Evolutionary conservation across 345 rosid species (phyloP).

Genomic region (Pseudoturritis turrita): DNA sequence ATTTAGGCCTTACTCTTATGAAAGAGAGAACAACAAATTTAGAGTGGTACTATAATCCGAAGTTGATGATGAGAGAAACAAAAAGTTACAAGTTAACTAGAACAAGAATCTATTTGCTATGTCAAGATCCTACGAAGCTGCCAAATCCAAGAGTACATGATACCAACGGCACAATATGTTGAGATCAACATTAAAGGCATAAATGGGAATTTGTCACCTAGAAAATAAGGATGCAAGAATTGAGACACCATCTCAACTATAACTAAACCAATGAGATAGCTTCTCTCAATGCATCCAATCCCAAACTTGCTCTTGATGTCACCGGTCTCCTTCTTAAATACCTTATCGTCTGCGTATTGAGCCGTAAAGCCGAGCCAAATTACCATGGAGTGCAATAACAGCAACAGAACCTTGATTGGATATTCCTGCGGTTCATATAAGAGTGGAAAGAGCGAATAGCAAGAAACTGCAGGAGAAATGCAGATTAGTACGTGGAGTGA

Average conservation of each 20-base stretch:
- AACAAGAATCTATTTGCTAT: background rate
- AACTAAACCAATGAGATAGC: constrained; percentile 58
- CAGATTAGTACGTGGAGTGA: background rate
- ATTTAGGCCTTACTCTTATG: background rate
- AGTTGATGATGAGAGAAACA: background rate
- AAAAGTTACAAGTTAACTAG: background rate
- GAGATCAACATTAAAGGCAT: constrained; percentile 77
- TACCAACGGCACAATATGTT: constrained; percentile 59
- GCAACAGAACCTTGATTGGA: constrained; percentile 67
- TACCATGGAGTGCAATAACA: constrained; percentile 53
- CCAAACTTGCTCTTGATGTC: constrained; percentile 36
- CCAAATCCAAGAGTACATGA: constrained; percentile 84
- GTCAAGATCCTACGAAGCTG: constrained; percentile 49
- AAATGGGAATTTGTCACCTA: constrained; percentile 70
- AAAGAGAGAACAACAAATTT: too few relatives aligned
- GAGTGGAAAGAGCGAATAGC: constrained; percentile 85
- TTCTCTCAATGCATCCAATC: constrained; percentile 45
- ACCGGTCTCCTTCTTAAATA: background rate
- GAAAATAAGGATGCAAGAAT: constrained; percentile 55
- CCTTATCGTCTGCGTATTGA: constrained; percentile 26
- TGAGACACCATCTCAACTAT: constrained; percentile 70
- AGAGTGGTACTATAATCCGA: too few relatives aligned
- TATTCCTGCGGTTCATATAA: constrained; percentile 75
- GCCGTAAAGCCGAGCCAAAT: constrained; percentile 53
- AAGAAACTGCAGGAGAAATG: constrained; percentile 53